These are phyloP conservation scores for Cystobasidium pallidum DNA, from an alignment of 1,284 basidiomycete genomes.

Conservation along the genomic window DNA sequence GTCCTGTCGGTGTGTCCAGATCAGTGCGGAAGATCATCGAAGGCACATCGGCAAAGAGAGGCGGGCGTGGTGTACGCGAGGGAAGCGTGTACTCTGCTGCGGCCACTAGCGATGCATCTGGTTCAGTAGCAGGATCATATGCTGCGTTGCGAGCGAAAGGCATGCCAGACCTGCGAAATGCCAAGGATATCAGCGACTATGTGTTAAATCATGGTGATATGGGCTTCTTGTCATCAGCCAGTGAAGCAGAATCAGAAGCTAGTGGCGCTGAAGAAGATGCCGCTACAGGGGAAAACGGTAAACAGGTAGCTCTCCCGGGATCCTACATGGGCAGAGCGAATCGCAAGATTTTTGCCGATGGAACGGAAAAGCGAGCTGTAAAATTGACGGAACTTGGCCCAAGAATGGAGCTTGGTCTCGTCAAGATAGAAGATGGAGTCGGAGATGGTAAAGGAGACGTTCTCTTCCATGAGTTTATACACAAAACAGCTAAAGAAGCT, in stretches of 20 bases:
- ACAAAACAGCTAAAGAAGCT: conserved; percentile 63
- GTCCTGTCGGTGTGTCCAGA: conserved; percentile 89
- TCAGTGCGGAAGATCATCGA: conserved; percentile 88
- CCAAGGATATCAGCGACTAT: conserved; percentile 95
- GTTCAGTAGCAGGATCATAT: conserved; percentile 45
- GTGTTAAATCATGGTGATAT: conserved; percentile 62
- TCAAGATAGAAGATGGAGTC: conserved; percentile 84
- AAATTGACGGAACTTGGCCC: conserved; percentile 92
- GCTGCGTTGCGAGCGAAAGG: conserved; percentile 52
- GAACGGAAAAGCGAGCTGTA: conserved; percentile 80
- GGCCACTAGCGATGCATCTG: conserved; percentile 56
- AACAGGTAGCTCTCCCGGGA: conserved; percentile 74
- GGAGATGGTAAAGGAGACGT: conserved; percentile 61
- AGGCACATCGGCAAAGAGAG: conserved; percentile 60
- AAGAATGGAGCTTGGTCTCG: conserved; percentile 84
- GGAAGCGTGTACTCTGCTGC: conserved; percentile 45
- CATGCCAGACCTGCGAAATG: conserved; percentile 78
- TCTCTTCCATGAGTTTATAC: conserved; percentile 87
- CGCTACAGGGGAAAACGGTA: conserved; percentile 63
- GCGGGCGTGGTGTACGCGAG: conserved; percentile 7
- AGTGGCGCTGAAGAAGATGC: conserved; percentile 78
- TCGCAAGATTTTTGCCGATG: conserved; percentile 57
- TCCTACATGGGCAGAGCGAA: conserved; percentile 96
- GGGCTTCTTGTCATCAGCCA: conserved; percentile 72
- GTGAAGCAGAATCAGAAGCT: conserved; percentile 62